phyloP scores from a whole-genome alignment of 1,284 basidiomycete species.

The Sphagnurus paluster region DNA sequence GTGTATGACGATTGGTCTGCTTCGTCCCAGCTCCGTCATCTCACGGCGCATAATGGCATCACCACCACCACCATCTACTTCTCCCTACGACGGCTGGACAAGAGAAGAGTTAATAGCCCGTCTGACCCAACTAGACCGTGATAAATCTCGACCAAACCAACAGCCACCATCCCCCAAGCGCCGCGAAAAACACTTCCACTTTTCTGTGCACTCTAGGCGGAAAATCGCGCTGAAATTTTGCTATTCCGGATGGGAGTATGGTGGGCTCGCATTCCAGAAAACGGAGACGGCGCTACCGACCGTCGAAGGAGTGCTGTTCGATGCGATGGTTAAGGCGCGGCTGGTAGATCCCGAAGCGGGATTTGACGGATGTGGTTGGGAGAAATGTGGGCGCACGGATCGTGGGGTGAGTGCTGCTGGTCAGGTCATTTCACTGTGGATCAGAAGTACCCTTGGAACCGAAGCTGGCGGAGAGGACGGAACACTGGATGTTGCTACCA shows the following conservation, averaged over 20 bases:
- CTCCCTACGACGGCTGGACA: slow-evolving; percentile 56
- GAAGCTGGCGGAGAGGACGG: slow-evolving; percentile 15
- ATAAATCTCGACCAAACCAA: slow-evolving; percentile 14
- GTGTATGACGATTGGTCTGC: slow-evolving; percentile 16
- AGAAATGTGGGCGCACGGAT: slow-evolving; percentile 93
- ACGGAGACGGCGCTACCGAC: slow-evolving; percentile 76
- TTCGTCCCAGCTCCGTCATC: slow-evolving; percentile 5
- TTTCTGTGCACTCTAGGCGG: slow-evolving; percentile 69
- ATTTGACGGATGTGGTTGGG: slow-evolving; percentile 87
- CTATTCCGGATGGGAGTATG: slow-evolving; percentile 92
- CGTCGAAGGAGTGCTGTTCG: slow-evolving; percentile 87
- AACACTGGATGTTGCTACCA: neutral
- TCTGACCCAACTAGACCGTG: slow-evolving; percentile 52
- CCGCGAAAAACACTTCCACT: slow-evolving; percentile 48
- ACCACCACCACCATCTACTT: slow-evolving; percentile 11
- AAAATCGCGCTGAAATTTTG: slow-evolving; percentile 93
- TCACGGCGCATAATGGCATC: slow-evolving; percentile 17
- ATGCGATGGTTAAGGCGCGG: slow-evolving; percentile 74
- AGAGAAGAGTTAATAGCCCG: slow-evolving; percentile 68
- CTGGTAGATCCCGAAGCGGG: slow-evolving; percentile 76
- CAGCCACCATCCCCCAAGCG: slow-evolving; percentile 20
- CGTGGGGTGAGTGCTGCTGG: slow-evolving; percentile 93
- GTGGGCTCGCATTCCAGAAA: slow-evolving; percentile 84
- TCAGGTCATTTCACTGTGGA: slow-evolving; percentile 92
- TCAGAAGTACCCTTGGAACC: slow-evolving; percentile 62